Percentiles rank a stretch among this genome's conserved stretches.
Evolutionary conservation across 225 moss, liverwort and hornwort species (phyloP).

Genomic region (Marchantia polymorpha): DNA sequence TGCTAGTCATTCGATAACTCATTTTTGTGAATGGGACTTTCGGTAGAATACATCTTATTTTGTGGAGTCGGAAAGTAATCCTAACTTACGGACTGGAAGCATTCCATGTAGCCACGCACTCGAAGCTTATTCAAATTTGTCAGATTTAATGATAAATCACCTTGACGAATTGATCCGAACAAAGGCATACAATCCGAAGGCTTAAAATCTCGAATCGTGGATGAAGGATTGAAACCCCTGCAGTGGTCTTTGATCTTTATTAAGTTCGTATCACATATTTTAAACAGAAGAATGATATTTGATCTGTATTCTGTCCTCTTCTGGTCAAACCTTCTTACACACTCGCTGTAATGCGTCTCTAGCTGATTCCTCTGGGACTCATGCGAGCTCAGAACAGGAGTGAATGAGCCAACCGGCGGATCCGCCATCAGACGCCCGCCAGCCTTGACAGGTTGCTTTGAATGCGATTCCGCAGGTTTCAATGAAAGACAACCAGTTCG

Average conservation of each 20-base stretch:
- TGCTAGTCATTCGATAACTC: no score
- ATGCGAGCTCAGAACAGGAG: constrained; percentile 39
- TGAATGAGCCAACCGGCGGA: constrained; percentile 45
- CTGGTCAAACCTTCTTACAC: constrained; percentile 23
- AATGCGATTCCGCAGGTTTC: constrained; percentile 12
- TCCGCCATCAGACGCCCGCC: constrained; percentile 55
- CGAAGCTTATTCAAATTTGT: not conserved
- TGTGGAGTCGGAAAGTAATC: no score
- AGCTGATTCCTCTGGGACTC: constrained; percentile 41
- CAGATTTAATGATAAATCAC: no score
- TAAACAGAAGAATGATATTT: no score
- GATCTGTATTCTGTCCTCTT: constrained; percentile 31
- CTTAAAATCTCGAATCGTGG: no score
- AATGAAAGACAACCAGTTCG: not conserved
- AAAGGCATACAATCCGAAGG: no score
- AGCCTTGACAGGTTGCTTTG: constrained; percentile 38
- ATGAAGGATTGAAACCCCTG: no score
- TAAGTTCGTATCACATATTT: no score
- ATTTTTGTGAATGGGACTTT: no score
- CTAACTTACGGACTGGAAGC: not conserved
- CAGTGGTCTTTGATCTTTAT: no score
- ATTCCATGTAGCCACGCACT: not conserved
- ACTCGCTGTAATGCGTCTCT: constrained; percentile 14
- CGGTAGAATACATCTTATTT: no score
- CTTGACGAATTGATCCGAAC: not conserved